These are phyloP conservation scores for Euphorbia celastroides DNA, from an alignment of 441 rosid species.

Conservation along the genomic window DNA sequence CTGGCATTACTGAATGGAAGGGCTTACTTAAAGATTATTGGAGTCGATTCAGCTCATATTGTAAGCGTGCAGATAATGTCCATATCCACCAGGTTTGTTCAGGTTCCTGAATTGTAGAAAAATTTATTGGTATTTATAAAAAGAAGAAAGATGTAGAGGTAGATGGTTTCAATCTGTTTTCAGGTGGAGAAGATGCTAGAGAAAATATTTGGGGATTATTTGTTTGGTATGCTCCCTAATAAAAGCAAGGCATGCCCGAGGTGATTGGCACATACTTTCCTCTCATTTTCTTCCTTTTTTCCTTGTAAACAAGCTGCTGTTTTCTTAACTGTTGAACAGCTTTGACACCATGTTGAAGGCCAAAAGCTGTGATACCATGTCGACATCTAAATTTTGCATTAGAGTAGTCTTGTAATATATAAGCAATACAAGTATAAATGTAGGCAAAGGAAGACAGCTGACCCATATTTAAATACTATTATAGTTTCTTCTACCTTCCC, in stretches of 20 bases:
- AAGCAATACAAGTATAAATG: too few species aligned
- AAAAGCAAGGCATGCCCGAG: conserved; percentile 79
- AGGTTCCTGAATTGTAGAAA: conserved; percentile 12
- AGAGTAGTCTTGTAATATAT: too few species aligned
- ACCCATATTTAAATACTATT: too few species aligned
- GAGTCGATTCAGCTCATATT: conserved; percentile 84
- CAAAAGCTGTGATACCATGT: too few species aligned
- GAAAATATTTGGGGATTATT: conserved; percentile 62
- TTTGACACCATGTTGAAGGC: too few species aligned
- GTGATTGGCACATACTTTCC: conserved; percentile 28
- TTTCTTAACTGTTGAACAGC: too few species aligned
- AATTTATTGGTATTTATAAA: too few species aligned
- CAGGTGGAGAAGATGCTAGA: conserved; percentile 99
- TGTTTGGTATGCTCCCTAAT: conserved; percentile 81
- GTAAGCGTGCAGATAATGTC: conserved; percentile 55
- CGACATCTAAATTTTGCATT: too few species aligned
- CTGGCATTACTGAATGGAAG: conserved; percentile 97
- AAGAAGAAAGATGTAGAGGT: conserved; percentile 11
- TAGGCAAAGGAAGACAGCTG: too few species aligned
- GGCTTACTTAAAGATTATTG: conserved; percentile 92
- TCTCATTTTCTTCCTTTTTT: neutral
- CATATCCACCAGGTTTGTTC: conserved; percentile 73
- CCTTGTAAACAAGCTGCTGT: neutral
- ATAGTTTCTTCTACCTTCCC: too few species aligned
- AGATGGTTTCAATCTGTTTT: conserved; percentile 16